Evolutionary conservation across 352 stramenopile species (phyloP), one percentile per base, ranked within the genome.

Genomic region (Discostella stelligera): DNA sequence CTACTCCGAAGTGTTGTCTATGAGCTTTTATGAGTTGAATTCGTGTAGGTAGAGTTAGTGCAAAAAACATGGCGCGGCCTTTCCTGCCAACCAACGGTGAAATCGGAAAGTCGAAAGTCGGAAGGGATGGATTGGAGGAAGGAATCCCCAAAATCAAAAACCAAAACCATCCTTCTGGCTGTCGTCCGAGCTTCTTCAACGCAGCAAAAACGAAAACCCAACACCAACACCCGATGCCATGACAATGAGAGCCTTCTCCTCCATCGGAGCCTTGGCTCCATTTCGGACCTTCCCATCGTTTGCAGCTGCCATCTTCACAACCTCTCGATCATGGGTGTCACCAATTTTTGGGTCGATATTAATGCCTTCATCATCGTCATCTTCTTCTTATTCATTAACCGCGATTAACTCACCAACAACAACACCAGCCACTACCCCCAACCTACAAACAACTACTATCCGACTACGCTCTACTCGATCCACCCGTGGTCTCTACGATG

Each of bases 401-500:
- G 11, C 61, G 13, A 41, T 23, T 14, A 20, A 11, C 9, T n/a
- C 39, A 14, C 48, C 52, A 48, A 30, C 63, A 8, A 13, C 37
- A 27, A 30, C 39, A 14, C 48, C 52, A 48, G 18, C 63, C 18
- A 13, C 37, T 27, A 30, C 46, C 27, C 27, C 32, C 50, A 37
- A 55, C 25, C 20, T 18, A 6, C 64, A 27, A 32, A 30, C 50
- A 58, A 30, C 18, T 3, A 41, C 85, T 1, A 94, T 97, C 92
- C 46, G 89, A 92, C 18, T 97, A 91, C 3, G 93, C 30, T 83
- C 74, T 23, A 91, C 85, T 67, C 83, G 89, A 23, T 90, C 83
- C 54, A 74, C 73, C 6, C 94, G 95, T 37, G 95, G 95, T 9
- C 88, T 98, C 44, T 98, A 97, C 79, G 94, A 95, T 37, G 95